Evolutionary conservation across 306 rosid genomes (phyloP).

Genomic region (Alnus rubra): DNA sequence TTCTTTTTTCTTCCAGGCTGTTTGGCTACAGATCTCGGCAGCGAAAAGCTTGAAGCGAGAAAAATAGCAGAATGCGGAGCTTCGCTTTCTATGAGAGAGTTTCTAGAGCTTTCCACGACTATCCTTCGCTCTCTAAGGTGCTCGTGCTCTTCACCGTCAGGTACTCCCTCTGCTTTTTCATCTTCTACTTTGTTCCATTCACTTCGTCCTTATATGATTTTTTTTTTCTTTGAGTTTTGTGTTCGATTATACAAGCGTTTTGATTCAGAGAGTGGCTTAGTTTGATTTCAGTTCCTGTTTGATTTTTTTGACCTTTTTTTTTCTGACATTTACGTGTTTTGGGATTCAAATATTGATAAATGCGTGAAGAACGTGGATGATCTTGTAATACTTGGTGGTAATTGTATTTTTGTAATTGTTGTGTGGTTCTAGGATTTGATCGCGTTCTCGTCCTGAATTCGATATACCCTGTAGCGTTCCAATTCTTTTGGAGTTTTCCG

Average conservation of each 20-base stretch:
- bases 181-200: not conserved
- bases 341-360: not conserved
- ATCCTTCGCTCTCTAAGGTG: slow-evolving; percentile 52
- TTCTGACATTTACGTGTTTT: not conserved
- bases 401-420: not conserved
- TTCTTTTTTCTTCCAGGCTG: slow-evolving; percentile 17
- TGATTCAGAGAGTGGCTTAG: not conserved
- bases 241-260: not conserved
- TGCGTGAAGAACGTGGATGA: not conserved
- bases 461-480: not conserved
- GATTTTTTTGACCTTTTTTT: not conserved
- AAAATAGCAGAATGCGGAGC: slow-evolving; percentile 40
- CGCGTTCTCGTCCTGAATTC: not conserved
- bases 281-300: not conserved
- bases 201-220: not conserved
- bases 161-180: slow-evolving; percentile 33
- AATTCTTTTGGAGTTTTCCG: not conserved
- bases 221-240: too few relatives aligned
- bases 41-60: not conserved
- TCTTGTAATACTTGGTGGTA: not conserved
- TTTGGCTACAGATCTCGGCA: slow-evolving; percentile 27
- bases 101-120: slow-evolving; percentile 50
- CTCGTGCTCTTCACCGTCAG: slow-evolving; percentile 68
- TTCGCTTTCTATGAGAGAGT: slow-evolving; percentile 39
- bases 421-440: not conserved